These are phyloP conservation scores for Ulvella scutata DNA, from an alignment of 139 green algal species.

Conservation along the genomic window DNA sequence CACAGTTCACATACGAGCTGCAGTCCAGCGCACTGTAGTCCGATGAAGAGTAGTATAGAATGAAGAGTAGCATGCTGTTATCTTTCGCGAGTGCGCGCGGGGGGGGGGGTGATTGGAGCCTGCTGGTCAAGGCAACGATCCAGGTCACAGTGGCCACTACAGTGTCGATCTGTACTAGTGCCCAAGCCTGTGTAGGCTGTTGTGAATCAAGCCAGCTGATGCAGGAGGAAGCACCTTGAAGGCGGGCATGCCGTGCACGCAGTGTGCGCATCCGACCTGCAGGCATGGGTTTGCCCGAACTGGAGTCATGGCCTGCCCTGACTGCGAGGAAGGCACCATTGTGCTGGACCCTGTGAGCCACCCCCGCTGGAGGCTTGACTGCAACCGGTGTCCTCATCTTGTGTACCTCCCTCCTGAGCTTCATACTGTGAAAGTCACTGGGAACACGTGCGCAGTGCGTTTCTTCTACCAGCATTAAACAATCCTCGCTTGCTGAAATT, in stretches of 20 bases:
- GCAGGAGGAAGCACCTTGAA: too few relatives aligned
- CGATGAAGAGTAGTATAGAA: too few relatives aligned
- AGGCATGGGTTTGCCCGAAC: slow-evolving; percentile 12
- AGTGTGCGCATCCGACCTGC: slow-evolving; percentile 59
- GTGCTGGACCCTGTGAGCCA: slow-evolving; percentile 66
- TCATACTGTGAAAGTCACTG: slow-evolving; percentile 34
- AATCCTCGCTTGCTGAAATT: too few relatives aligned
- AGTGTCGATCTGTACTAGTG: too few relatives aligned
- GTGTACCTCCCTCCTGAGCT: slow-evolving; percentile 60
- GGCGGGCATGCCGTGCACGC: slow-evolving; percentile 62
- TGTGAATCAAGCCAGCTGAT: too few relatives aligned
- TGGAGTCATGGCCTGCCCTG: slow-evolving; percentile 27
- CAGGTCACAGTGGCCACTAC: too few relatives aligned
- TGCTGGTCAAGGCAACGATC: too few relatives aligned
- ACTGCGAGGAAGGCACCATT: slow-evolving; percentile 32
- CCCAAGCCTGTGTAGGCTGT: too few relatives aligned
- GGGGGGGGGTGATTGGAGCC: too few relatives aligned
- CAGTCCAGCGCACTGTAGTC: too few relatives aligned
- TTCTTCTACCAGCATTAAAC: neutral
- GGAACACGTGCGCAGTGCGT: slow-evolving; percentile 35
- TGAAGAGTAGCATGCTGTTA: slow-evolving; percentile 7
- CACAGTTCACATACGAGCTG: too few relatives aligned
- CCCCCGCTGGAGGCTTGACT: slow-evolving; percentile 65
- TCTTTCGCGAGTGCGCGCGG: slow-evolving; percentile 2
- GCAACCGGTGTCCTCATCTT: slow-evolving; percentile 64